A percentile compares a stretch with the other conserved stretches of the same genome.
These are phyloP conservation scores for Leccinum uliginosum DNA, from an alignment of 768 basidiomycete genomes.

Conservation along the genomic window DNA sequence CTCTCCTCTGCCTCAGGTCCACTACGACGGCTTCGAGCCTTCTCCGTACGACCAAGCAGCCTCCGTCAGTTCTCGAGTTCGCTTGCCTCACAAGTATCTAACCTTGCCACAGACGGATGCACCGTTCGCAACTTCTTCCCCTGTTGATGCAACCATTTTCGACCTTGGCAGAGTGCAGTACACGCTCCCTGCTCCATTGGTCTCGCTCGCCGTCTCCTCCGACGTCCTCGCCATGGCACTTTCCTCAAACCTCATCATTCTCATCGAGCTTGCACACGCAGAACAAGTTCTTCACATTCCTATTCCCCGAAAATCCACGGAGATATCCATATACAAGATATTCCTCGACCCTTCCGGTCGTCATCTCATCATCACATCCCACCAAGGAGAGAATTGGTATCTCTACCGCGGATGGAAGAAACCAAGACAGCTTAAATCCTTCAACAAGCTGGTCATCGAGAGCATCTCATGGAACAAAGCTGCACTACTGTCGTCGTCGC, in stretches of 20 bases:
- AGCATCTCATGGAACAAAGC: slow-evolving; percentile 89
- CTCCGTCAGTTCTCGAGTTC: slow-evolving; percentile 8
- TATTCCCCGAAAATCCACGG: slow-evolving; percentile 68
- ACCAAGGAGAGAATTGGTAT: slow-evolving; percentile 93
- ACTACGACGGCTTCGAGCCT: slow-evolving; percentile 88
- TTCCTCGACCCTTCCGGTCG: slow-evolving; percentile 93
- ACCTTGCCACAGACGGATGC: slow-evolving; percentile 27
- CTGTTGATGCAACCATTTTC: slow-evolving; percentile 57
- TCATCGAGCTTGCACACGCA: slow-evolving; percentile 85
- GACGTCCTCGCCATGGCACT: slow-evolving; percentile 86
- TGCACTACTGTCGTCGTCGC: slow-evolving; percentile 55
- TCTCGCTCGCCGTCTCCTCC: slow-evolving; percentile 79
- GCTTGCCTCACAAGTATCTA: slow-evolving; percentile 1
- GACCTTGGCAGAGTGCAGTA: slow-evolving; percentile 88
- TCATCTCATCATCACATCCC: slow-evolving; percentile 83
- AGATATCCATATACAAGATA: slow-evolving; percentile 74
- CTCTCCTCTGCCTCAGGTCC: slow-evolving; percentile 51
- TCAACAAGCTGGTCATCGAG: slow-evolving; percentile 81
- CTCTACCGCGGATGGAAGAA: slow-evolving; percentile 79
- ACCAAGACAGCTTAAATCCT: slow-evolving; percentile 69
- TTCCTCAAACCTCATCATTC: slow-evolving; percentile 67
- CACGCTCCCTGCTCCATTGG: slow-evolving; percentile 77
- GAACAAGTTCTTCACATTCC: slow-evolving; percentile 83
- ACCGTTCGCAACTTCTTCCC: slow-evolving; percentile 26
- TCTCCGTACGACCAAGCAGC: slow-evolving; percentile 48